phyloP scores from a whole-genome alignment of 1,139 yeast species.

The Saccharomyces hybrid region DNA sequence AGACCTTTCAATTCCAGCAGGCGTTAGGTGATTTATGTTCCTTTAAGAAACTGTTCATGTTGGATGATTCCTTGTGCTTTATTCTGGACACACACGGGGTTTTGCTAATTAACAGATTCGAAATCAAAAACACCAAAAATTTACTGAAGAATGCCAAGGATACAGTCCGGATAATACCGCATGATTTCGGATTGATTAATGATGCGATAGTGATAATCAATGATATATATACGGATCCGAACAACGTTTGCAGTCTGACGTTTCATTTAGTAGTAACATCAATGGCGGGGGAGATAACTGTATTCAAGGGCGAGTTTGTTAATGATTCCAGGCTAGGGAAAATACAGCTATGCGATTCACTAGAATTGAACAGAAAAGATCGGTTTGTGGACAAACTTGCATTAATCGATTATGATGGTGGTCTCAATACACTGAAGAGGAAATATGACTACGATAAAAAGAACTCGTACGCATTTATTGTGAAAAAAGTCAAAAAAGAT shows the following conservation, averaged over 20 bases:
- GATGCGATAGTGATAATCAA: constrained; percentile 20
- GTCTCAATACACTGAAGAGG: background rate
- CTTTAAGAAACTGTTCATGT: constrained; percentile 21
- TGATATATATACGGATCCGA: constrained; percentile 7
- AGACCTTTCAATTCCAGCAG: constrained; percentile 8
- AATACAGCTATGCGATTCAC: constrained; percentile 14
- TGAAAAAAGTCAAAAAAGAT: background rate
- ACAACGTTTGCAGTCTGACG: constrained; percentile 9
- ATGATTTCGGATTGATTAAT: constrained; percentile 19
- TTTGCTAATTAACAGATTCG: constrained; percentile 15
- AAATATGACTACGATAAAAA: background rate
- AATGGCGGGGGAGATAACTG: constrained; percentile 18
- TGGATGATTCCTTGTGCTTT: constrained; percentile 18
- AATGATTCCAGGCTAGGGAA: constrained; percentile 17
- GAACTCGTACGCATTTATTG: background rate
- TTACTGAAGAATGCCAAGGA: constrained; percentile 7
- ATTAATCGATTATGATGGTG: constrained; percentile 7
- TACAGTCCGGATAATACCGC: constrained; percentile 15
- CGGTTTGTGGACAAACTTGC: constrained; percentile 20
- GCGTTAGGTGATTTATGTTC: constrained; percentile 12
- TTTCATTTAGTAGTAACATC: constrained; percentile 17
- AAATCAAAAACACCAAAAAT: constrained; percentile 9
- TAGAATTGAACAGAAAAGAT: constrained; percentile 11
- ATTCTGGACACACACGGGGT: constrained; percentile 22
- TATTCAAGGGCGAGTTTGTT: constrained; percentile 16